Base-by-base conservation (phyloP, 2,329 filamentous ascomycete genomes). In the Sporothrix variecibatus region DNA sequence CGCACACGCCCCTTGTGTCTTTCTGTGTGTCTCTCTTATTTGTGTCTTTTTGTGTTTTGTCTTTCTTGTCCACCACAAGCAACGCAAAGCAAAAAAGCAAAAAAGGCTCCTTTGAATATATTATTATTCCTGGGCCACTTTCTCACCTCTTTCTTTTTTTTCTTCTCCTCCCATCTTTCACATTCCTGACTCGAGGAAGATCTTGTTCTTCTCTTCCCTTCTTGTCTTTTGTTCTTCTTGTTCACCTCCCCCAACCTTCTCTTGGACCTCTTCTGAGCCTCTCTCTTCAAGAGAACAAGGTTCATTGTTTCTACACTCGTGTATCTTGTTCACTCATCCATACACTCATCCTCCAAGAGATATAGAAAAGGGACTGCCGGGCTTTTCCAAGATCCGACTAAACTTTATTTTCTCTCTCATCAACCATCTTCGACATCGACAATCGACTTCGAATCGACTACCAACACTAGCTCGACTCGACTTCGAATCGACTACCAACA, bases 91-190 rank as follows among this genome's bases (percentile, higher is more conserved):
- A 49, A 43, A 43, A 43, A 12, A 43, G 11, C 2, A 12, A 12
- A 8, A 43, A 53, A 70, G 64, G 68, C 51, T 71, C 67, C 73
- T 72, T 60, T 60, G 28, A 67, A 65, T 74, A 77, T 78, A 77
- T 77, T 78, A 78, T 75, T 76, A 76, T 75, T 74, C 67, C 73
- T 74, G 69, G 58, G 72, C 75, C 68, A 65, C 75, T 72, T 15
- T 67, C 62, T 46, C 60, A 40, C 12, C 31, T 64, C 31, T 38
- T 34, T 3, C 34, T 34, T 34, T 34, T 34, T 34, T 34, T 34
- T 20, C 43, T 49, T 3, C 9, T 43, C 40, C 9, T 38, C 15
- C 11, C 43, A 49, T 49, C 43, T 15, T 49, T 15, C 20, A 53
- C 76, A 74, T 76, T 76, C 76, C 74, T 75, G 28, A 28, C 65